Base-by-base conservation (phyloP, 2,329 filamentous ascomycete genomes). In the Paramyrothecium roridum region DNA sequence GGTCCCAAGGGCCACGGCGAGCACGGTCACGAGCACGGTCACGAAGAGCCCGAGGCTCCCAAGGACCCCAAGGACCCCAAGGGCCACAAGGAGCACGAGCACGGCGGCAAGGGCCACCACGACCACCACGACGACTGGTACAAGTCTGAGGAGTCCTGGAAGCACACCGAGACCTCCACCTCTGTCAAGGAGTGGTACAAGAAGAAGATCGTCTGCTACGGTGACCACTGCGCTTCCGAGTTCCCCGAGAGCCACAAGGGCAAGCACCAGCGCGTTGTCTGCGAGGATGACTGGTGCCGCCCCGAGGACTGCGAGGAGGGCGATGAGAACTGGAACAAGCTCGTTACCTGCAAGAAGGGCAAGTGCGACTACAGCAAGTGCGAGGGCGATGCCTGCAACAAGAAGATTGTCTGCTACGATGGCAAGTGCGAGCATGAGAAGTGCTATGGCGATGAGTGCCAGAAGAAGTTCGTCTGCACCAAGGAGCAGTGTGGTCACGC, bases 201-300 rank as follows among this genome's bases (percentile, higher is more conserved):
- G 59, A 68, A 70, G 63, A 67, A 66, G 60, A 63, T 74, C 19
- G 65, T 71, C 64, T 72, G 71, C 63, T 66, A 65, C 56, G 70
- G 70, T 23, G 68, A 66, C 21, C 50, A 61, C 61, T 75, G 72
- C 62, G 54, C 58, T 34, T 64, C 60, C 33, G 67, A 68, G 55
- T 57, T 62, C 58, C 62, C 65, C 49, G 66, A 60, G 65, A 17
- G 58, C 50, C 61, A 66, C 33, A 55, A 67, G 26, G 64, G 62
- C 61, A 57, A 66, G 55, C 57, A 59, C 55, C 57, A 68, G 52
- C 68, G 70, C 13, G 64, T 71, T 56, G 61, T 70, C 61, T 74
- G 71, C 69, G 2, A 61, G 3, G 63, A 62, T 26, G 59, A 65
- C 26, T 26, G 61, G 47, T 70, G 68, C 65, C 59, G 56, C 55